Conservation (phyloP, 2,329 filamentous ascomycete species). For the Didymella sp. region DNA sequence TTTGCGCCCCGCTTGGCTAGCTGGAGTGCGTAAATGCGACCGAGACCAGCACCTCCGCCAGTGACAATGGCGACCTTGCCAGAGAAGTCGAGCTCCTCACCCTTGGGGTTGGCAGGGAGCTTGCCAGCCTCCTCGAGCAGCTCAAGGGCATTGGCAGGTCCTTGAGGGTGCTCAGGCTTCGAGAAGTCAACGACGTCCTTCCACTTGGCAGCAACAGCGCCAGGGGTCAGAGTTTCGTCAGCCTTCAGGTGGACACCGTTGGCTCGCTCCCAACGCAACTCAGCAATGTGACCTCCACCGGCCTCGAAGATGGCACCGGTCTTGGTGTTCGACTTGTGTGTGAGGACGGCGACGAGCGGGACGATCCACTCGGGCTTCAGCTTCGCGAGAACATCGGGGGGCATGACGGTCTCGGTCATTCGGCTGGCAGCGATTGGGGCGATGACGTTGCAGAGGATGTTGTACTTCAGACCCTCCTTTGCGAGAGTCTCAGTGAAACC, state of each 20-base stretch:
- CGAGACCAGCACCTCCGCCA: constrained; percentile 65
- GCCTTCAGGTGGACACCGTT: constrained; percentile 88
- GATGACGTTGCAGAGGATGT: constrained; percentile 94
- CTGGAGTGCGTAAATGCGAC: constrained; percentile 85
- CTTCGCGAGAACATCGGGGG: constrained; percentile 84
- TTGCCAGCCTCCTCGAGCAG: constrained; percentile 58
- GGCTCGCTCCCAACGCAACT: constrained; percentile 93
- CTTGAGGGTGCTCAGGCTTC: constrained; percentile 79
- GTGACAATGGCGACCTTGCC: constrained; percentile 50
- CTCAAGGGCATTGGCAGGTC: constrained; percentile 85
- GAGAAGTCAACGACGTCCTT: constrained; percentile 86
- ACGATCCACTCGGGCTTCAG: constrained; percentile 95
- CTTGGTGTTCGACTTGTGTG: constrained; percentile 87
- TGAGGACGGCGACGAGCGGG: constrained; percentile 85
- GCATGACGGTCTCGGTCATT: constrained; percentile 96
- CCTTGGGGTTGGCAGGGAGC: constrained; percentile 42
- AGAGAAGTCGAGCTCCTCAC: constrained; percentile 46
- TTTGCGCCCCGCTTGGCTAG: constrained; percentile 85
- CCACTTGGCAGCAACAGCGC: constrained; percentile 90
- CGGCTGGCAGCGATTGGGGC: constrained; percentile 93
- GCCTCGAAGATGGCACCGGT: constrained; percentile 92
- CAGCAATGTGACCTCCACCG: constrained; percentile 89
- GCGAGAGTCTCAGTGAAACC: constrained; percentile 98
- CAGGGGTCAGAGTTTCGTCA: constrained; percentile 85
- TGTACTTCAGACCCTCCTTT: constrained; percentile 97